Conservation (phyloP, 345 rosid genomes). For the Chamaenerion angustifolium region DNA sequence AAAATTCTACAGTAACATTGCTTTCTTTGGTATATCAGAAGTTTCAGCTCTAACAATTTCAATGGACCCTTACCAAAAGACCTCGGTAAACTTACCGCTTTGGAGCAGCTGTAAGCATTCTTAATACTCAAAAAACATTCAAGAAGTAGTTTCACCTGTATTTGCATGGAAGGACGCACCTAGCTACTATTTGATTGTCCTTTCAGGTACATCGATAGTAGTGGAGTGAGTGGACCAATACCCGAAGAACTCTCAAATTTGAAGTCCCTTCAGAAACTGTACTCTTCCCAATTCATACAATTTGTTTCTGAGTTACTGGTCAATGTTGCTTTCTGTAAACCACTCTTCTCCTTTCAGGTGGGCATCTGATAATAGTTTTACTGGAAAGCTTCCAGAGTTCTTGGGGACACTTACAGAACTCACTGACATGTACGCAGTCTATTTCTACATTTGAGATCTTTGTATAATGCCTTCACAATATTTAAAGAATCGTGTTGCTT, state of each 20-base stretch:
- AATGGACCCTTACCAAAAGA: constrained; percentile 28
- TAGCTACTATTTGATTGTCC: constrained; percentile 3
- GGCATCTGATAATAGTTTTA: constrained; percentile 50
- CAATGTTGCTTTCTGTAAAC: not conserved
- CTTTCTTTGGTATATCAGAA: constrained; percentile 16
- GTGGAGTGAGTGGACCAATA: constrained; percentile 41
- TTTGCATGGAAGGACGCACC: not conserved
- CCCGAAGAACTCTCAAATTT: constrained; percentile 33
- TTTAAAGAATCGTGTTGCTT: not conserved
- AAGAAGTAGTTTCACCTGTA: too few species aligned
- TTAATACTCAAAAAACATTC: too few species aligned
- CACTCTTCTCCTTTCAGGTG: constrained; percentile 20
- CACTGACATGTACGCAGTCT: constrained; percentile 25
- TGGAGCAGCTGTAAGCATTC: constrained; percentile 34
- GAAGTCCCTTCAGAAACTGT: constrained; percentile 35
- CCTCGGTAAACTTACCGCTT: constrained; percentile 33
- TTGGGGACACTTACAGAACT: constrained; percentile 31
- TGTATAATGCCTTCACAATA: not conserved
- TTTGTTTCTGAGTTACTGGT: not conserved
- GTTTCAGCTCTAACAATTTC: constrained; percentile 49
- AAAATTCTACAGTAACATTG: not conserved
- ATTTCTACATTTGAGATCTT: not conserved
- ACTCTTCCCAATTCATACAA: constrained; percentile 4
- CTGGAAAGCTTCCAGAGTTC: constrained; percentile 35
- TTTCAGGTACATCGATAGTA: constrained; percentile 44